Evolutionary conservation across 2,329 filamentous ascomycete species (phyloP), one percentile per base, ranked within the genome.

Genomic region (Cladophialophora psammophila): DNA sequence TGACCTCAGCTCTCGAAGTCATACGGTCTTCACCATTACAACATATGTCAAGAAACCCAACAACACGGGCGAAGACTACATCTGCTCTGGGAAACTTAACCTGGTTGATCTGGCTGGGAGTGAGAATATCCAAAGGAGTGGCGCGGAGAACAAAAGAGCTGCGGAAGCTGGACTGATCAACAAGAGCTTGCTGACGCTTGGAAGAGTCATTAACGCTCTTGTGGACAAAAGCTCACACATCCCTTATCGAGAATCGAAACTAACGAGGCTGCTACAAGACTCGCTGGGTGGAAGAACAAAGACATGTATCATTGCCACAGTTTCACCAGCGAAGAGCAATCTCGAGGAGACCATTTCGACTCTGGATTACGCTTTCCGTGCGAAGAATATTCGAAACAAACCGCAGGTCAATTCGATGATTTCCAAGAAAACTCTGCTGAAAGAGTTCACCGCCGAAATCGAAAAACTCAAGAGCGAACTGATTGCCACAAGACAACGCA

Each of bases 331-430:
- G 7, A 96, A 95, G 79, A 94, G 90, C 79, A 99, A 98, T 74
- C 84, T 99, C 1, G 95, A 99, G 76, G 95, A 99, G 79, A 99
- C 96, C 0, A 98, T 99, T 67, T 98, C 95, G 0, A 99, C 96
- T 0, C 85, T 99, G 1, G 95, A 99, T 78, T 99, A 99, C 76
- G 96, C 95, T 10, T 98, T 98, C 80, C 88, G 95, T 55, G 95
- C 95, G 15, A 99, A 99, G 83, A 98, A 99, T 73, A 99, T 99
- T 74, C 91, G 92, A 58, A 99, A 99, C 80, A 97, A 97, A 79
- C 96, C 95, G 0, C 95, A 99, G 76, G 86, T 96, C 74, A 99
- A 98, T 79, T 91, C 93, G 57, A 87, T 92, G 75, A 88, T 98
- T 71, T 94, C 92, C 70, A 99, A 98, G 80, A 96, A 95, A 80